Evolutionary conservation across 2,329 filamentous ascomycete genomes (phyloP), one percentile per base, ranked within the genome.

Genomic region (Pseudogymnoascus sp.): DNA sequence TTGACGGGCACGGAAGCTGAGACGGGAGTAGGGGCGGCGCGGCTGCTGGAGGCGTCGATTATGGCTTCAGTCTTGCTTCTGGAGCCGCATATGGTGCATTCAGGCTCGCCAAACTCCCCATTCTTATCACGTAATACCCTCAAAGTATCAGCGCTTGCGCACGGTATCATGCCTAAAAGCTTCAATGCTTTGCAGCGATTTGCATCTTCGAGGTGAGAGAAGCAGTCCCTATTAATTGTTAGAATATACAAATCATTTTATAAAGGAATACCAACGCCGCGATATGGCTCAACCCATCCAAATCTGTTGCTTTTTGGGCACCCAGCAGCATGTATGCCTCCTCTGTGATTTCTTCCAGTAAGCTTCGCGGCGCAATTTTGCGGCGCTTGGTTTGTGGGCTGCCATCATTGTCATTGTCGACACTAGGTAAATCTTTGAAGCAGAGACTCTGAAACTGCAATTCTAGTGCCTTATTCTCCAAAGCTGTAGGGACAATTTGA

Each of bases 141-240:
- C 57, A 87, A 72, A 6, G 76, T 79, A 33, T 77, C 76, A 63
- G 83, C 80, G 13, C 78, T 76, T 15, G 81, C 81, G 71, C 87
- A 90, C 17, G 82, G 77, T 59, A 85, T 72, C 60, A 79, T 79
- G 2, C 85, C 83, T 13, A 91, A 71, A 10, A 81, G 71, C 38
- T 83, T 76, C 42, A 89, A 75, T 8, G 80, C 74, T 35, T 78
- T 77, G 67, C 80, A 84, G 69, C 83, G 81, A 23, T 80, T 75
- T 7, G 74, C 65, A 64, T 85, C 81, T 15, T 77, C 68, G 4
- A 85, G 73, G 13, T 73, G 70, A 11, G 77, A 69, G 69, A 86
- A 86, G 21, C 71, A 71, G 64, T 70, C 64, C 64, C 78, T 77
- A 70, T 65, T 57, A 65, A 63, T 60, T 62, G 17, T 62, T 44